Base-by-base conservation (phyloP, 768 basidiomycete genomes). In the Trametes maxima region DNA sequence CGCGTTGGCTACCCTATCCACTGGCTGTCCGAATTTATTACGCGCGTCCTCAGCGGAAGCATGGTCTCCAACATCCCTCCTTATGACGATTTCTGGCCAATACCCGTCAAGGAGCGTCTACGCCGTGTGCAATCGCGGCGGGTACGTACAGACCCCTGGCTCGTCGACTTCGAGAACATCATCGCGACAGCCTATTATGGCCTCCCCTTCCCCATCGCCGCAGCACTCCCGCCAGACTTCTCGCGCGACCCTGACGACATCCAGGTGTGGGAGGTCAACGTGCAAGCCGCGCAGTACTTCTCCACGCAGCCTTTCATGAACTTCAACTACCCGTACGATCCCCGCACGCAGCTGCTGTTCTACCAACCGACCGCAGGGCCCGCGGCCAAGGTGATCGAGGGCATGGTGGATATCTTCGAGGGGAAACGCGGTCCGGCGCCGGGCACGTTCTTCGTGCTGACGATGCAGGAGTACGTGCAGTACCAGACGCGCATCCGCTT, bases 1-100 rank as follows among this genome's bases (percentile, higher is more conserved):
- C 61, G 67, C 45, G 71, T 75, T 37, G 75, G 75, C 3, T 77
- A 74, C 62, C 77, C 77, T 2, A 65, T 57, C 11, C 77, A 76
- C 60, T 77, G 75, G 77, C 71, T 78, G 37, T 65, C 69, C 46
- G 75, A 75, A 12, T 74, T 70, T 59, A 13, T 67, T 13, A 64
- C 70, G 51, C 64, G 60, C 17, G 51, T 75, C 16, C 60, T 76
- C 11, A 62, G 66, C 36, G 69, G 73, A 39, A 66, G 42, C 28
- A 59, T 75, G 42, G 47, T 63, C 40, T 71, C 70, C 42, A 70
- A 73, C 56, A 66, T 65, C 51, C 54, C 58, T 19, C 68, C 72
- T 7, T 76, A 74, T 65, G 57, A 65, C n/a, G 68, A 56, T 7
- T 47, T 39, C 5, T 63, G 68, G 35, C 77, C 76, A 13, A 68